Conservation (phyloP, 78 protist genomes). For the Acrasis kona region DNA sequence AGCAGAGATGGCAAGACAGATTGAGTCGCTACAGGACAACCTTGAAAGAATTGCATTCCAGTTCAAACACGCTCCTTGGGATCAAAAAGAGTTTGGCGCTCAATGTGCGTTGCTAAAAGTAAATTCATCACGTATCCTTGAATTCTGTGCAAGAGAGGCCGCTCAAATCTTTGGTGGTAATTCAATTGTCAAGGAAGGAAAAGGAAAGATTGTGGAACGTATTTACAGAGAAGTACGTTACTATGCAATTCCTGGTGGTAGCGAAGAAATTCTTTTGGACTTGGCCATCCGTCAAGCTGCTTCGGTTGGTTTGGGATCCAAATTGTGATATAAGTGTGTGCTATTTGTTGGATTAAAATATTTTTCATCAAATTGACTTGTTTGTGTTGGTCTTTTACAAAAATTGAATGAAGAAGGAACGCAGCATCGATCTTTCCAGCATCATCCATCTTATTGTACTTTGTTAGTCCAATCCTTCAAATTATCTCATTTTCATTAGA, state of each 20-base stretch:
- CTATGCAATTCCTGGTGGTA: conserved; percentile 36
- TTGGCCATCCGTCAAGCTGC: conserved; percentile 14
- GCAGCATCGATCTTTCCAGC: too few relatives aligned
- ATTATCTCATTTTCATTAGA: too few relatives aligned
- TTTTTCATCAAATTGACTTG: too few relatives aligned
- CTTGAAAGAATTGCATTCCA: conserved; percentile 26
- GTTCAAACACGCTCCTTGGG: not conserved
- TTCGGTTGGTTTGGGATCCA: too few relatives aligned
- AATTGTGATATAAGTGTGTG: too few relatives aligned
- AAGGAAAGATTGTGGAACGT: conserved; percentile 29
- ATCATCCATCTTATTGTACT: too few relatives aligned
- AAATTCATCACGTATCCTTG: conserved; percentile 24
- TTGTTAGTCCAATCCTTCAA: too few relatives aligned
- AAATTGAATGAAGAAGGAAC: too few relatives aligned
- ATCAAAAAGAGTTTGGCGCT: conserved; percentile 20
- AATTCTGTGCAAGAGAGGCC: conserved; percentile 47
- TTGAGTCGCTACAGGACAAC: conserved; percentile 21
- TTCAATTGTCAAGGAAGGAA: conserved; percentile 4
- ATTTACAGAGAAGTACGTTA: conserved; percentile 32
- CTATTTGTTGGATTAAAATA: too few relatives aligned
- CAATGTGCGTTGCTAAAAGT: conserved; percentile 35
- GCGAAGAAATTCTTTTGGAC: conserved; percentile 33
- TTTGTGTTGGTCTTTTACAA: too few relatives aligned
- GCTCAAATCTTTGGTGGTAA: conserved; percentile 46
- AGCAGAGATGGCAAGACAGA: conserved; percentile 26